Evolutionary conservation across 2,329 filamentous ascomycete species (phyloP).

Genomic region (Neurospora sp.): DNA sequence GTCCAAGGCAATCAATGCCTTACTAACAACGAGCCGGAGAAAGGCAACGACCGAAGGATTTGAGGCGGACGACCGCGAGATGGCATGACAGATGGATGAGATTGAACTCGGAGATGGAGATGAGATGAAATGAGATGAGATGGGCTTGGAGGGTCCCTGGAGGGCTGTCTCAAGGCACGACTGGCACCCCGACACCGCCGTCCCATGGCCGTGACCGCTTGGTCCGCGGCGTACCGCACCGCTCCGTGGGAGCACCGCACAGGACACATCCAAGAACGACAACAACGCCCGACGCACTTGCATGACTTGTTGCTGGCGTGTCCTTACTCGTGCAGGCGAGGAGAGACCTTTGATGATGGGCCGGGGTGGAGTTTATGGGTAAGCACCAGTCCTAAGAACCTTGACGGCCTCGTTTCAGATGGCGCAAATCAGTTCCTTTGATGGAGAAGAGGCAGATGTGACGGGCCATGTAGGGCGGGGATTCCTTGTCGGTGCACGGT

Average conservation of each 20-base stretch:
- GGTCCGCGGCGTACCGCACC: neutral
- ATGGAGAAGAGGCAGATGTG: slow-evolving; percentile 4
- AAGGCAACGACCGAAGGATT: neutral
- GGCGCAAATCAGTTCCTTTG: slow-evolving; percentile 11
- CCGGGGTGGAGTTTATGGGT: neutral
- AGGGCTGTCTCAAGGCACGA: neutral
- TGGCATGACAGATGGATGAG: neutral
- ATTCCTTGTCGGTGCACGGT: neutral
- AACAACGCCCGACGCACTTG: neutral
- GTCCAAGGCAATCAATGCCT: neutral
- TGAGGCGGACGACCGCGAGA: neutral
- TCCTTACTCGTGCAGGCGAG: neutral
- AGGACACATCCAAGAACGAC: neutral
- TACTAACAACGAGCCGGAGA: neutral
- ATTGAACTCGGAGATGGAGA: neutral
- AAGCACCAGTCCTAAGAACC: slow-evolving; percentile 4
- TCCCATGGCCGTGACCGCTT: neutral
- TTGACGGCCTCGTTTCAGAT: slow-evolving; percentile 12
- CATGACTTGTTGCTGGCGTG: neutral
- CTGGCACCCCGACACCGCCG: neutral
- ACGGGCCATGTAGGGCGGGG: neutral
- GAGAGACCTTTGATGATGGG: neutral
- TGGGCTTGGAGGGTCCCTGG: neutral
- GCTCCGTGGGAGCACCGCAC: neutral
- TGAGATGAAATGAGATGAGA: neutral